phyloP scores from a whole-genome alignment of 192 early-diverging fungal genomes.

The Mortierella alpina region DNA sequence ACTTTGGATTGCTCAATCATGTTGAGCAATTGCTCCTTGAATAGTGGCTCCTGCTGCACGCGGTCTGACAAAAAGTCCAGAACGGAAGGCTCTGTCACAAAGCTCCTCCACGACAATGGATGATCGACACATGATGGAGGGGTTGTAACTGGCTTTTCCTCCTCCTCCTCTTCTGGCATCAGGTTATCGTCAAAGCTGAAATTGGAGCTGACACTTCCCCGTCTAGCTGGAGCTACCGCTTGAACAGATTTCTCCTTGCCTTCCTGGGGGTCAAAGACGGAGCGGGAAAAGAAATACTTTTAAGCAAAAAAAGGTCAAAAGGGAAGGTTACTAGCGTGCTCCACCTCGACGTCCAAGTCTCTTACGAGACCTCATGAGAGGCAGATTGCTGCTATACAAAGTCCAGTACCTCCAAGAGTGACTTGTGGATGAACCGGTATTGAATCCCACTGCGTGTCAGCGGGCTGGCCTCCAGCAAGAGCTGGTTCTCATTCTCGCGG shows the following conservation, averaged over 20 bases:
- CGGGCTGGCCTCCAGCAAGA: conserved; percentile 4
- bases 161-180: background rate
- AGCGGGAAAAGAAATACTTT: conserved; percentile 3
- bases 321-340: too few relatives aligned
- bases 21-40: conserved; percentile 1
- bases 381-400: too few relatives aligned
- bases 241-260: background rate
- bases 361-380: too few relatives aligned
- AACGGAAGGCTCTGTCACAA: conserved; percentile 1
- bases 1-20: conserved; percentile 1
- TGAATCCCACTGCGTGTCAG: background rate
- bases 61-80: conserved; percentile 1
- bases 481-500: background rate
- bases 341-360: too few relatives aligned
- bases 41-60: background rate
- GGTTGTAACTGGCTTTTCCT: too few relatives aligned
- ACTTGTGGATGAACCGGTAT: conserved; percentile 13
- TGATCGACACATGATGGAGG: too few relatives aligned
- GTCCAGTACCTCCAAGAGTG: conserved; percentile 15
- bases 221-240: background rate
- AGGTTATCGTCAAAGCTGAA: background rate
- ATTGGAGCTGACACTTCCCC: background rate
- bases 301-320: too few relatives aligned
- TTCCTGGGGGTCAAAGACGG: conserved; percentile 4
- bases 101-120: background rate